Conservation (phyloP, 2,329 filamentous ascomycete genomes). For the Byssoonygena ceratinophila region DNA sequence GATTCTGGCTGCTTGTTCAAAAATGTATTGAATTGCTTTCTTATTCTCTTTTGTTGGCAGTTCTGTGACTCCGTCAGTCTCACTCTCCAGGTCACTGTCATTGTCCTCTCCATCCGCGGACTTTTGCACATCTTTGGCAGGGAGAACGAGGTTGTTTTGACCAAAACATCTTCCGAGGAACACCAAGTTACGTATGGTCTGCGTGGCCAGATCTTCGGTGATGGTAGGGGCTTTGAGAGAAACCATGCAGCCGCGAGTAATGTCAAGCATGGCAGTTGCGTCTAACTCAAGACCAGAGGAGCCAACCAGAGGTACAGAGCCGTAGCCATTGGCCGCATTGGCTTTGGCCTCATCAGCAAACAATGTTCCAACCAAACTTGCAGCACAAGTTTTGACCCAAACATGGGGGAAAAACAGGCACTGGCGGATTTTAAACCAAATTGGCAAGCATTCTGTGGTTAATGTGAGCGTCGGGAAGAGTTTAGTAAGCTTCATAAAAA, state of each 20-base stretch:
- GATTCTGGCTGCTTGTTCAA: conserved; percentile 66
- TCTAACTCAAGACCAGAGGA: conserved; percentile 60
- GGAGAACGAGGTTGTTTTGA: conserved; percentile 44
- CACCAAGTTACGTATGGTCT: conserved; percentile 68
- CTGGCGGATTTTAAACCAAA: conserved; percentile 61
- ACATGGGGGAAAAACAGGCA: conserved; percentile 62
- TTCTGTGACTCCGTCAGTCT: conserved; percentile 37
- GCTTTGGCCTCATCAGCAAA: conserved; percentile 66
- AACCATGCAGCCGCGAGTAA: conserved; percentile 47
- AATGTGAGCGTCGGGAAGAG: conserved; percentile 56
- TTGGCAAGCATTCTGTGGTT: conserved; percentile 45
- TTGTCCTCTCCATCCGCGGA: conserved; percentile 32
- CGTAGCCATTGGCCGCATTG: conserved; percentile 45
- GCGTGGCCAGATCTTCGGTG: conserved; percentile 63
- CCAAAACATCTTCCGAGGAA: conserved; percentile 62
- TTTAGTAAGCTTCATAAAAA: conserved; percentile 57
- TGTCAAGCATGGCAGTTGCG: conserved; percentile 51
- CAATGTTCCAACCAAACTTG: conserved; percentile 64
- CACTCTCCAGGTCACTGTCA: conserved; percentile 35
- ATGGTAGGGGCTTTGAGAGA: conserved; percentile 54
- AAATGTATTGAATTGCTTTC: conserved; percentile 59
- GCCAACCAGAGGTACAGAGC: conserved; percentile 53
- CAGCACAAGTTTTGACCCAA: conserved; percentile 65
- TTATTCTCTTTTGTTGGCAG: conserved; percentile 38
- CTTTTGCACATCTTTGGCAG: conserved; percentile 33